These are phyloP conservation scores for Mycena maculata DNA, from an alignment of 768 basidiomycete genomes.

Conservation along the genomic window DNA sequence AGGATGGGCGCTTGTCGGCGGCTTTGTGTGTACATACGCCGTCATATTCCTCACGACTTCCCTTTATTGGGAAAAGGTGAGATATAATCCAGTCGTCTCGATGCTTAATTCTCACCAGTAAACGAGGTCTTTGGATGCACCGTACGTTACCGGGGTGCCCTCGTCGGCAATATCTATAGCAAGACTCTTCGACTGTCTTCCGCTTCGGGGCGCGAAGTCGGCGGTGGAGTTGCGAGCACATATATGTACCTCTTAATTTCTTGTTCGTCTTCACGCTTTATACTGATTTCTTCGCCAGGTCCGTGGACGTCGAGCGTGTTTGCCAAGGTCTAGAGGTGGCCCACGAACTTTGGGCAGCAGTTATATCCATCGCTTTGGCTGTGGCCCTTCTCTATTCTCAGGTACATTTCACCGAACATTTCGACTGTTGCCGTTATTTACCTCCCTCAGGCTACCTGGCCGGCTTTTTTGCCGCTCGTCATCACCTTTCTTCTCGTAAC, in stretches of 20 bases:
- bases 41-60: slow-evolving; percentile 24
- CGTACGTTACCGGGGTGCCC: slow-evolving; percentile 11
- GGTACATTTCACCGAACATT: not conserved
- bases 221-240: slow-evolving; percentile 30
- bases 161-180: slow-evolving; percentile 23
- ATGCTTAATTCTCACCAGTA: not conserved
- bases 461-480: slow-evolving; percentile 19
- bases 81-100: not conserved
- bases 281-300: slow-evolving; percentile 3
- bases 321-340: slow-evolving; percentile 18
- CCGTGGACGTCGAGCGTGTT: slow-evolving; percentile 25
- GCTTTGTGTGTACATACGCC: slow-evolving; percentile 18
- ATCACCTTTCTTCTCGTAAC: slow-evolving; percentile 10
- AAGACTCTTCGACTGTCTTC: slow-evolving; percentile 20
- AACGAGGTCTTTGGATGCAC: slow-evolving; percentile 14
- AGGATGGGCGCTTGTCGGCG: slow-evolving; percentile 31
- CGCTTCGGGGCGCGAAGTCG: not conserved
- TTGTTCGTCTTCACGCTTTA: not conserved
- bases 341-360: slow-evolving; percentile 23
- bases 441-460: slow-evolving; percentile 18
- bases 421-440: not conserved
- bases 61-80: slow-evolving; percentile 31
- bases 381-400: slow-evolving; percentile 17
- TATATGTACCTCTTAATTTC: slow-evolving; percentile 20
- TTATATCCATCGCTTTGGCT: slow-evolving; percentile 2